Evolutionary conservation across 2,329 filamentous ascomycete genomes (phyloP).

Genomic region (Pseudogymnoascus destructans): DNA sequence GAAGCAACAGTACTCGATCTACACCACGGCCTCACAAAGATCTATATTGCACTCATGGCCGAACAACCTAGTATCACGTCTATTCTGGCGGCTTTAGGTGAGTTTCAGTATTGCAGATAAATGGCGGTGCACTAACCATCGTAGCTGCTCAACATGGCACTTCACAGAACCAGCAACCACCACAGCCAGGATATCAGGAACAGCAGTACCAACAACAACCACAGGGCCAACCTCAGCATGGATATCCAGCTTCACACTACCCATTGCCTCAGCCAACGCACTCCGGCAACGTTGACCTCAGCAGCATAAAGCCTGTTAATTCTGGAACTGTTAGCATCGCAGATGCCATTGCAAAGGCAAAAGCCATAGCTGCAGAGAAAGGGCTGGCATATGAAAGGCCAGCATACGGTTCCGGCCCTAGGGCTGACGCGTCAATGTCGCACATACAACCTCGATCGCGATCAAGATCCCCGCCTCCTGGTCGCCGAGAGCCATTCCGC

Average conservation of each 20-base stretch:
- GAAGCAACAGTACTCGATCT: not conserved
- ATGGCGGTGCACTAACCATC: not conserved
- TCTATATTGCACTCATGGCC: slow-evolving; percentile 26
- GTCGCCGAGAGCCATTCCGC: slow-evolving; percentile 55
- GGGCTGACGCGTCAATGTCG: not conserved
- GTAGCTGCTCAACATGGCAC: slow-evolving; percentile 12
- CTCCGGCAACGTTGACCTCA: slow-evolving; percentile 68
- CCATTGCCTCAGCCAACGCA: slow-evolving; percentile 42
- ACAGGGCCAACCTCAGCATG: slow-evolving; percentile 29
- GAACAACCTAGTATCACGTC: slow-evolving; percentile 36
- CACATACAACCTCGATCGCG: slow-evolving; percentile 52
- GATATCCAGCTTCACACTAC: slow-evolving; percentile 29
- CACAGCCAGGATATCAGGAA: slow-evolving; percentile 25
- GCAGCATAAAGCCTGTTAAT: slow-evolving; percentile 63
- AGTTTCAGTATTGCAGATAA: slow-evolving; percentile 11
- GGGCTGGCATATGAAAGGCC: slow-evolving; percentile 54
- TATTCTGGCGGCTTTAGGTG: slow-evolving; percentile 39
- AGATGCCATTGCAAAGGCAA: slow-evolving; percentile 74
- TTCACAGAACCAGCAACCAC: slow-evolving; percentile 28
- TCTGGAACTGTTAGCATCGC: slow-evolving; percentile 73
- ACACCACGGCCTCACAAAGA: not conserved
- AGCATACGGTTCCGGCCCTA: slow-evolving; percentile 25
- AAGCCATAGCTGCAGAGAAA: slow-evolving; percentile 68
- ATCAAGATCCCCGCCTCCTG: slow-evolving; percentile 60
- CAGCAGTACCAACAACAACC: slow-evolving; percentile 29